Evolutionary conservation across 2,329 filamentous ascomycete genomes (phyloP), one percentile per base, ranked within the genome.

Genomic region (Aspergillus sojae): DNA sequence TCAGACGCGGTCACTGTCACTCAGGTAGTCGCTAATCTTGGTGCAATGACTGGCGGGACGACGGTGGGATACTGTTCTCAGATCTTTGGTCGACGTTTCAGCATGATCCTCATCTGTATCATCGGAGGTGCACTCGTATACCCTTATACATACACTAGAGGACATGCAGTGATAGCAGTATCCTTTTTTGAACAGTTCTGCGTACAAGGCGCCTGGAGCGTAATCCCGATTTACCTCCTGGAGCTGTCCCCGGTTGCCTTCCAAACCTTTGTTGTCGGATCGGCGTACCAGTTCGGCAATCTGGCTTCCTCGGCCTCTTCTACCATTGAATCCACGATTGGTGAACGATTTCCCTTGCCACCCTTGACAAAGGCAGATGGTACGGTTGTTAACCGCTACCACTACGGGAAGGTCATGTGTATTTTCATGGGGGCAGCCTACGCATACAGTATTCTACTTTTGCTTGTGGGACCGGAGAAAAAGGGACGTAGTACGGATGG

Each of bases 371-470:
- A 26, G 23, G 23, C 23, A 26, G 23, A 26, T 1, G 75, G 82
- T n/a, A 74, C 78, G 1, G 83, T 80, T 0, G 75, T 78, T 36
- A 75, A 78, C 54, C 82, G 90, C 3, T 92, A 90, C 75, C 81
- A 92, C 64, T 96, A 96, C 70, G 92, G 92, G 46, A 89, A 89
- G 69, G 92, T 96, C 12, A 94, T 96, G 67, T 92, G 89, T 73
- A 95, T 96, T 72, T 96, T 97, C 79, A 93, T 97, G 91, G 93
- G 85, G 1, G 92, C 90, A 69, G 92, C 96, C 1, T 96, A 82
- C 70, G 85, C 79, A 1, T 89, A 88, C 72, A 80, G 84, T 5
- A 87, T 89, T 64, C 10, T 89, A 2, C 62, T 80, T 58, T 80
- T 79, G 32, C 72, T 81, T 28, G 66, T 82, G 5, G 83, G 83